Base-by-base conservation (phyloP, 2,329 filamentous ascomycete genomes). In the Aphanoascus verrucosus region DNA sequence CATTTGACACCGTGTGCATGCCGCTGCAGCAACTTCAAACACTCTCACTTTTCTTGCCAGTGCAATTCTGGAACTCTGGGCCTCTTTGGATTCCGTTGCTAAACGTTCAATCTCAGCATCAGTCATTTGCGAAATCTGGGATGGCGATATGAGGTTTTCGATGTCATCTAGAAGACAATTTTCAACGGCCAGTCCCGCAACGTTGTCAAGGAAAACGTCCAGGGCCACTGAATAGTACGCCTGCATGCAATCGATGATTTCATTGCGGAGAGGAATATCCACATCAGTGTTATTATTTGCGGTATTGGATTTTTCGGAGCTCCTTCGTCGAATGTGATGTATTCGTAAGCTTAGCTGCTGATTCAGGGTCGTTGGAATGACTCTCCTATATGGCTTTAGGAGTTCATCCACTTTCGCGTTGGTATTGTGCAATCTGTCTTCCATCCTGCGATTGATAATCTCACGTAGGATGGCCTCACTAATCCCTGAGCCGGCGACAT, bases 161-260 rank as follows among this genome's bases (percentile, higher is more conserved):
- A 72, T 56, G 2, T 64, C 64, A 43, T 59, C 62, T 23, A 71
- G 61, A 8, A 72, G 63, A 44, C 67, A 69, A 47, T 67, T 67
- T 58, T 71, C 69, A 31, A 71, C 58, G 1, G 65, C 68, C 12
- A 71, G 59, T 23, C 63, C 56, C 6, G 67, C 63, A 6, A 71
- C 59, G 41, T 71, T 71, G 42, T 71, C 65, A 2, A 65, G 62
- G 56, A 72, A 71, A 15, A 59, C 61, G n/a, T 61, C 56, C 1
- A 65, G 55, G 41, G 64, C 61, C 43, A 62, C 56, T 31, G 59
- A 41, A 49, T 63, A 64, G 47, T 63, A 64, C 11, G 60, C 56
- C 49, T 53, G 57, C 52, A 60, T 63, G 41, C 56, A 59, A 44
- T 60, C 60, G 20, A 63, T 55, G 31, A 61, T 44, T 48, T 59